Evolutionary conservation across 495 filamentous ascomycete genomes (phyloP), one percentile per base, ranked within the genome.

Genomic region (Aspergillus panamensis): DNA sequence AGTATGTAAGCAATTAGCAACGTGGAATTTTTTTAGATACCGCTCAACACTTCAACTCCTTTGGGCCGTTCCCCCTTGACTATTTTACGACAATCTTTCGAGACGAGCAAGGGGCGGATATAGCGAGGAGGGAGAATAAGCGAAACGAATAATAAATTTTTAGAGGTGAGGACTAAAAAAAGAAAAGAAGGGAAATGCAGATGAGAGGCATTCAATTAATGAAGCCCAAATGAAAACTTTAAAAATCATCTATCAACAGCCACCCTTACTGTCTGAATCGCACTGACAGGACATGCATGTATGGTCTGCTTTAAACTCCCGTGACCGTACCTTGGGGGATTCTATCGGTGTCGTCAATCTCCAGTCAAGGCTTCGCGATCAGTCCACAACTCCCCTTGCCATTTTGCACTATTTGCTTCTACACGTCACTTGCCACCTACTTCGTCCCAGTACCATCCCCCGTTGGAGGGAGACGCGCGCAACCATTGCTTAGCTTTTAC

Each of bases 321-420:
- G 59, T 57, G 59, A 61, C 59, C 53, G 53, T 48, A 40, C 53
- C 49, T 53, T 55, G 52, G 58, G n/a, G 32, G 21, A 42, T 54
- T 51, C 20, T 45, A 19, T 45, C 19, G 16, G 50, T 60, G 56
- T 48, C 52, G 45, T 55, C 51, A 58, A 53, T 35, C 35, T 48
- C 8, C 13, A 1, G 33, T 35, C 33, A 35, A 12, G 8, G 35
- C 10, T 10, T 39, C 10, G 14, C 10, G 14, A 39, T 39, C 52
- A 45, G 25, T 19, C 21, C 17, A 19, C 20, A 42, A 29, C 43
- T 51, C 29, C 13, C 10, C n/a, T 40, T 35, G 53, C n/a, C n/a
- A 45, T 45, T 45, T 45, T 45, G 42, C 42, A 45, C 17, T 20
- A 19, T 45, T 45, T 45, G 42, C 20, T 45, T 45, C 42, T 20